Conservation (phyloP, 192 early-diverging fungal genomes). For the Umbelopsis sp. region DNA sequence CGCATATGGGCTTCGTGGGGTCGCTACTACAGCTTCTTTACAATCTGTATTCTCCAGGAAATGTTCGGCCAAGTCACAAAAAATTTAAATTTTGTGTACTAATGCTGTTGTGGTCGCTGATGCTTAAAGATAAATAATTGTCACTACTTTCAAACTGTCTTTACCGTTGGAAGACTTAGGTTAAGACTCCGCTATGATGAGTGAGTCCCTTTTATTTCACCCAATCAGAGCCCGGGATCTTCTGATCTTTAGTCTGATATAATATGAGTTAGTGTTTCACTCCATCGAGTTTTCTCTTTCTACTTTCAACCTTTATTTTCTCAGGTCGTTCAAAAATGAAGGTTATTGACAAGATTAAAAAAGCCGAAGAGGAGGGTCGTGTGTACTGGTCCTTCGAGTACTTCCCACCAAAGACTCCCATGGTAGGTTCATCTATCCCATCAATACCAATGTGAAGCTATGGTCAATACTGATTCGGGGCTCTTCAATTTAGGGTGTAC, state of each 20-base stretch:
- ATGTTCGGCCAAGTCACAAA: neutral
- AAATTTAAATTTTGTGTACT: neutral
- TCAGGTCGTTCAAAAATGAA: slow-evolving; percentile 52
- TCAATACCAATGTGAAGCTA: neutral
- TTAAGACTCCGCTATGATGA: slow-evolving; percentile 4
- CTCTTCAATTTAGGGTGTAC: slow-evolving; percentile 63
- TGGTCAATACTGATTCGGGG: neutral
- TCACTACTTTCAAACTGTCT: neutral
- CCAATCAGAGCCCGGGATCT: slow-evolving; percentile 17
- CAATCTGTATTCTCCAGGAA: neutral
- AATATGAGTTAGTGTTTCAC: slow-evolving; percentile 11
- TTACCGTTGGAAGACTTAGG: neutral
- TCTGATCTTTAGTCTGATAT: slow-evolving; percentile 15
- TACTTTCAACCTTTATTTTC: slow-evolving; percentile 18
- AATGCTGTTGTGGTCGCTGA: too few species aligned
- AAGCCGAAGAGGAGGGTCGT: slow-evolving; percentile 54
- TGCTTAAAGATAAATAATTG: too few species aligned
- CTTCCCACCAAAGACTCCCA: slow-evolving; percentile 97
- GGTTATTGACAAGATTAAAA: slow-evolving; percentile 66
- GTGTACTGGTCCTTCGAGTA: slow-evolving; percentile 91
- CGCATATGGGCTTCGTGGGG: neutral
- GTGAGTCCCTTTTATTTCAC: neutral
- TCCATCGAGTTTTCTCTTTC: neutral
- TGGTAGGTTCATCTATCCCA: slow-evolving; percentile 42
- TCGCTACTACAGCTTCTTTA: neutral